Percentiles rank a stretch among this genome's conserved stretches.
Evolutionary conservation across 2,329 filamentous ascomycete species (phyloP).

Genomic region (Corniculantispora saksenae): DNA sequence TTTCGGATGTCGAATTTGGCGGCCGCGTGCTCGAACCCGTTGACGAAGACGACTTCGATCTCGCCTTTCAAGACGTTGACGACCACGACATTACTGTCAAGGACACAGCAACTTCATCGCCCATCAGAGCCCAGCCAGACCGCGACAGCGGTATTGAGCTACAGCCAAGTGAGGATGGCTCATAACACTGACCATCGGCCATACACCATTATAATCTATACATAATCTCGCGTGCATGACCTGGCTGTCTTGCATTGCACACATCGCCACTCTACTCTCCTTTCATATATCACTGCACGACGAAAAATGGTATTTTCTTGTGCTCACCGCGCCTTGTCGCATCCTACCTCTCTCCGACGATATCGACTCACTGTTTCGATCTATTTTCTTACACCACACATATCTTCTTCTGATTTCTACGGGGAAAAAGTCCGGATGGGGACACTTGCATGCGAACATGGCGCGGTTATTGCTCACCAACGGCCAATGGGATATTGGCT

Average conservation of each 20-base stretch:
- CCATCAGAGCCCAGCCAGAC: constrained; percentile 46
- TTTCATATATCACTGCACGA: neutral
- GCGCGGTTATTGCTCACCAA: neutral
- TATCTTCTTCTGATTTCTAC: neutral
- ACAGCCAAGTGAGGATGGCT: constrained; percentile 30
- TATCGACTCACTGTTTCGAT: constrained; percentile 1
- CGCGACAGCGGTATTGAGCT: constrained; percentile 56
- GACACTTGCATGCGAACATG: neutral
- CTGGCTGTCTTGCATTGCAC: constrained; percentile 2
- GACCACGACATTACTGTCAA: constrained; percentile 28
- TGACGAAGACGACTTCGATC: constrained; percentile 59
- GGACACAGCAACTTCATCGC: constrained; percentile 29
- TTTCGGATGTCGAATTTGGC: constrained; percentile 78
- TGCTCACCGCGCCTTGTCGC: neutral
- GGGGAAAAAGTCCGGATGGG: neutral
- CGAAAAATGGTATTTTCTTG: neutral
- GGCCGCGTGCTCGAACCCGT: constrained; percentile 71
- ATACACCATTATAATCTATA: neutral
- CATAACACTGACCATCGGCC: neutral
- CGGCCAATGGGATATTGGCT: neutral
- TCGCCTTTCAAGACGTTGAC: constrained; percentile 21
- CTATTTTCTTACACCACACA: neutral
- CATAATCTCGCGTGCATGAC: constrained; percentile 4
- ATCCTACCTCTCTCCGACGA: neutral
- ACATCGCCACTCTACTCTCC: constrained; percentile 10